Conservation (phyloP, 2,329 filamentous ascomycete genomes). For the Bipolaris oryzae region DNA sequence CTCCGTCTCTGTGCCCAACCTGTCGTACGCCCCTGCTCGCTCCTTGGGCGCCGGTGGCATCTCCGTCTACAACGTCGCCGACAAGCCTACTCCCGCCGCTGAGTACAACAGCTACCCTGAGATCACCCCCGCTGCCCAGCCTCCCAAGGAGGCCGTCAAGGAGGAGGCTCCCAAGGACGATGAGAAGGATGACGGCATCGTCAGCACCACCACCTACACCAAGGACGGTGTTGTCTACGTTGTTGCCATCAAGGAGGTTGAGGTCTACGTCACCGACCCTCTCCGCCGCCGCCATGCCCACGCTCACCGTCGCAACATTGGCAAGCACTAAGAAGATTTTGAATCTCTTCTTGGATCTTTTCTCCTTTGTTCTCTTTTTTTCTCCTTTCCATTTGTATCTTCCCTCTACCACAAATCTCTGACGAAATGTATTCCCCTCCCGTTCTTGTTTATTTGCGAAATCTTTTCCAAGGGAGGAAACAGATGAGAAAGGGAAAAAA, state of each 20-base stretch:
- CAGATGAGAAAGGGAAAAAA: neutral
- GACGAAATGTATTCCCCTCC: neutral
- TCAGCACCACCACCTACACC: conserved; percentile 52
- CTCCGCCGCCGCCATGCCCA: conserved; percentile 28
- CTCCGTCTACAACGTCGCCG: conserved; percentile 38
- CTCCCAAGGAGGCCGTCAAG: neutral
- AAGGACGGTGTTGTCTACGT: conserved; percentile 53
- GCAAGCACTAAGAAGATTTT: conserved; percentile 3
- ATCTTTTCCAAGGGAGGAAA: neutral
- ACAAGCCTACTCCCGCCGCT: conserved; percentile 19
- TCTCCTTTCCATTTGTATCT: neutral
- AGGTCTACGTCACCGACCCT: conserved; percentile 50
- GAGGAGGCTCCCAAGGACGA: neutral
- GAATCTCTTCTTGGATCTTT: neutral
- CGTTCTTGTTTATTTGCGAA: neutral
- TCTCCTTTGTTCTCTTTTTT: neutral
- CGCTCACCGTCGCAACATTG: conserved; percentile 33
- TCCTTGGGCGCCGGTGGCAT: conserved; percentile 42
- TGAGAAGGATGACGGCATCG: conserved; percentile 23
- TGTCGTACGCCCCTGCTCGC: conserved; percentile 42
- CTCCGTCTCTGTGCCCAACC: conserved; percentile 39
- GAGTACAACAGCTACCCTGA: conserved; percentile 8
- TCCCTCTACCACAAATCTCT: neutral
- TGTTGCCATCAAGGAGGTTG: conserved; percentile 52
- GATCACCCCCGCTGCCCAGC: conserved; percentile 31